Conservation (phyloP, 352 stramenopile genomes). For the Phytophthora niederhauseri region DNA sequence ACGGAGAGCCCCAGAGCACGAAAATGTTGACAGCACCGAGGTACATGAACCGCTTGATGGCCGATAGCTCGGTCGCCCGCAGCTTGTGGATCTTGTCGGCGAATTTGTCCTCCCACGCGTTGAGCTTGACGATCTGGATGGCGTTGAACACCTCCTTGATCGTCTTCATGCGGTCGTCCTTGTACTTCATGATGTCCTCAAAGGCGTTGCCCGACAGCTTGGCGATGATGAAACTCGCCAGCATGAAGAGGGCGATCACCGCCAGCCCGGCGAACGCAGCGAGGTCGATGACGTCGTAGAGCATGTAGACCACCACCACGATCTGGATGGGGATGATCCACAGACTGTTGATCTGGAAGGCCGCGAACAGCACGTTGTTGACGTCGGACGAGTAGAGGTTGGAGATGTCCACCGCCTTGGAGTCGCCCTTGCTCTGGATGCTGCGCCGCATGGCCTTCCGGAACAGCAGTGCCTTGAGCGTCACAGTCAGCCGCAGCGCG, state of each 20-base stretch:
- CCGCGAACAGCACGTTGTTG: slow-evolving; percentile 49
- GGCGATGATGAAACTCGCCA: slow-evolving; percentile 61
- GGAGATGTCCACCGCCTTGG: slow-evolving; percentile 69
- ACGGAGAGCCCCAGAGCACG: slow-evolving; percentile 49
- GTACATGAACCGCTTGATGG: slow-evolving; percentile 71
- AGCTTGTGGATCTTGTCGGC: slow-evolving; percentile 64
- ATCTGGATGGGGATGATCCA: slow-evolving; percentile 61
- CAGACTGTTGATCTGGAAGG: slow-evolving; percentile 49
- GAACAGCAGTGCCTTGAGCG: slow-evolving; percentile 52
- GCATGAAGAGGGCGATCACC: slow-evolving; percentile 39
- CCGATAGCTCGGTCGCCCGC: slow-evolving; percentile 77
- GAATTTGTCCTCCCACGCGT: slow-evolving; percentile 91
- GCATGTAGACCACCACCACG: slow-evolving; percentile 38
- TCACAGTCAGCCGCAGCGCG: slow-evolving; percentile 37
- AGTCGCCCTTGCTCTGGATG: slow-evolving; percentile 22
- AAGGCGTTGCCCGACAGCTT: slow-evolving; percentile 58
- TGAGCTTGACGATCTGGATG: slow-evolving; percentile 97
- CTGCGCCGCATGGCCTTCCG: slow-evolving; percentile 44
- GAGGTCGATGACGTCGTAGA: slow-evolving; percentile 45
- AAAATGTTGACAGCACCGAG: slow-evolving; percentile 56
- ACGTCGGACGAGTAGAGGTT: slow-evolving; percentile 95
- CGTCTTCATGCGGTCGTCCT: slow-evolving; percentile 90
- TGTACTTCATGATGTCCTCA: slow-evolving; percentile 78
- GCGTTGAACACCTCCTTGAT: slow-evolving; percentile 92
- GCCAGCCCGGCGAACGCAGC: slow-evolving; percentile 53